phyloP scores from a whole-genome alignment of 148 eudicot species.

The Persicaria maculosa region DNA sequence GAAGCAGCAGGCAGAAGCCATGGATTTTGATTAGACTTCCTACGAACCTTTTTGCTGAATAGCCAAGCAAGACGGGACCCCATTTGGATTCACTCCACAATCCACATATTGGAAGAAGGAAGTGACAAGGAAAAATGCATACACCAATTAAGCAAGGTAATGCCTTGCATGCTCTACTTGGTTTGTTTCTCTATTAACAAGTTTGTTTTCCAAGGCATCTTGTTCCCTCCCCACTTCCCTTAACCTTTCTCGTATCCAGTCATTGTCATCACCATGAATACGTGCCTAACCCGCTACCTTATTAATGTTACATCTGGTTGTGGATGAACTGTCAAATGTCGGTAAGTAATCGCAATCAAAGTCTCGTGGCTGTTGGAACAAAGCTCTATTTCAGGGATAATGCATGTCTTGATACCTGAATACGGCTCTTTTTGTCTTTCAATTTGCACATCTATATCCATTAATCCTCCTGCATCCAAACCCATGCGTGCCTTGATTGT shows the following conservation, averaged over 20 bases:
- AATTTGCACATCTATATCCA: too few species aligned
- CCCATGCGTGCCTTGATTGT: too few species aligned
- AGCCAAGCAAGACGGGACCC: constrained; percentile 6
- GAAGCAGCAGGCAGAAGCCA: not conserved
- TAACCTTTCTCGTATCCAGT: not conserved
- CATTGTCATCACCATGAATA: not conserved
- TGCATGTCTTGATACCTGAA: not conserved
- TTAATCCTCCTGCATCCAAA: too few species aligned
- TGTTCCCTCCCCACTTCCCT: not conserved
- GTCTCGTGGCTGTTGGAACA: not conserved
- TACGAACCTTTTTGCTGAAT: constrained; percentile 3
- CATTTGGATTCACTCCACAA: not conserved
- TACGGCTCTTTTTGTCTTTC: not conserved
- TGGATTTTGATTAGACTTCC: constrained; percentile 1
- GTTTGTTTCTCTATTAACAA: not conserved
- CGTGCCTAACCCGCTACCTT: not conserved
- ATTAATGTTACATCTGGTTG: not conserved
- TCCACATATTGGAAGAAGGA: not conserved
- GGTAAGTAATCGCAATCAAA: constrained; percentile 3
- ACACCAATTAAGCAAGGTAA: too few species aligned
- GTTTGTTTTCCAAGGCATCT: not conserved
- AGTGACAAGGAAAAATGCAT: too few species aligned
- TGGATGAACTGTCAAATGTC: constrained; percentile 1
- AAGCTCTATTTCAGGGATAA: constrained; percentile 1
- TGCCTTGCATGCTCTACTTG: not conserved